These are phyloP conservation scores for Diaporthe destruens DNA, from an alignment of 2,329 filamentous ascomycete genomes.

Conservation along the genomic window DNA sequence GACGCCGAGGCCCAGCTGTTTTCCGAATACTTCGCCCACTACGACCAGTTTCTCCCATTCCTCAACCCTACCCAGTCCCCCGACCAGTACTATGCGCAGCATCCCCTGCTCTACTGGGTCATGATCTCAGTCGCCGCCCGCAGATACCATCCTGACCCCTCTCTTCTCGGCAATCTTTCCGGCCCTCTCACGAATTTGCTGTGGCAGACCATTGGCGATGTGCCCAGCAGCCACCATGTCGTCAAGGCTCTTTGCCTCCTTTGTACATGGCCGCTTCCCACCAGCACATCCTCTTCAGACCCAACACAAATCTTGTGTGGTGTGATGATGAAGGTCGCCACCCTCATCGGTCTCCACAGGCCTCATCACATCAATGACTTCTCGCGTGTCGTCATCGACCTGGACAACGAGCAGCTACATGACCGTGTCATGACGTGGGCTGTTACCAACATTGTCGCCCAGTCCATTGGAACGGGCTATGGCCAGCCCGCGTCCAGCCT, in stretches of 20 bases:
- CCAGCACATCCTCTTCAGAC: conserved; percentile 83
- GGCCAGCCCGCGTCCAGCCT: conserved; percentile 83
- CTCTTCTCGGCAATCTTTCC: conserved; percentile 75
- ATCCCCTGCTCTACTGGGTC: conserved; percentile 87
- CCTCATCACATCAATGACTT: conserved; percentile 88
- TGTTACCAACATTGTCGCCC: conserved; percentile 86
- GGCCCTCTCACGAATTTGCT: conserved; percentile 77
- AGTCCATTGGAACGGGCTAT: conserved; percentile 85
- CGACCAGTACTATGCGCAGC: conserved; percentile 81
- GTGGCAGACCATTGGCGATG: conserved; percentile 82
- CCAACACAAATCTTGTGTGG: conserved; percentile 86
- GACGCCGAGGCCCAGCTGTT: conserved; percentile 75
- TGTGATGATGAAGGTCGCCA: conserved; percentile 89
- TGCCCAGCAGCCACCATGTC: conserved; percentile 83
- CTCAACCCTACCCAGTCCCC: conserved; percentile 75
- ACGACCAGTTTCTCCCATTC: conserved; percentile 84
- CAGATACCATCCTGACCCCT: conserved; percentile 73
- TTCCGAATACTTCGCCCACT: conserved; percentile 74
- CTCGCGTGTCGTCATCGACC: conserved; percentile 78
- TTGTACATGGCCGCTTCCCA: conserved; percentile 86
- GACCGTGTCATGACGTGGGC: conserved; percentile 87
- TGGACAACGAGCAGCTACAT: conserved; percentile 83
- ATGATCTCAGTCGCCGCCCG: conserved; percentile 81
- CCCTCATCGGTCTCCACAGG: conserved; percentile 84
- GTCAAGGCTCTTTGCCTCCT: conserved; percentile 85